Evolutionary conservation across 116 monocot species (phyloP).

Genomic region (Zostera marina): DNA sequence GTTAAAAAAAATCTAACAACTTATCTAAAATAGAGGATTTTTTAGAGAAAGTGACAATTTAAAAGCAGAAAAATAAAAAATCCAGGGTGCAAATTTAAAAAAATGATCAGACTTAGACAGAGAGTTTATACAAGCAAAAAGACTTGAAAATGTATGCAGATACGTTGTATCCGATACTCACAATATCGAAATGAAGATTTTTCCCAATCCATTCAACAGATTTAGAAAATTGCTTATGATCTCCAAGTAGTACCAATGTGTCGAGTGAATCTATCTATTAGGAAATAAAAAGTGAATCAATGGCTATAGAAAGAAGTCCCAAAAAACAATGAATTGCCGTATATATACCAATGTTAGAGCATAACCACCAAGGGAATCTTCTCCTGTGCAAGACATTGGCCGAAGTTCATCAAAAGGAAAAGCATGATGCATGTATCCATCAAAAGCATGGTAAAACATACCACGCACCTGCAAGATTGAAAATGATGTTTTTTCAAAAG

Average conservation of each 20-base stretch:
- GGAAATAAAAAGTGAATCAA: neutral
- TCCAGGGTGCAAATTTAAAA: too few relatives aligned
- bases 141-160: neutral
- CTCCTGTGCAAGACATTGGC: constrained; percentile 81
- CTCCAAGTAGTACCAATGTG: constrained; percentile 91
- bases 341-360: constrained; percentile 79
- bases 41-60: too few relatives aligned
- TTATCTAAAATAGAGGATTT: too few relatives aligned
- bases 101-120: too few relatives aligned
- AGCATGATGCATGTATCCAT: constrained; percentile 92
- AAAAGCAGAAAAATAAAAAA: too few relatives aligned
- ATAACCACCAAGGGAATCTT: constrained; percentile 95
- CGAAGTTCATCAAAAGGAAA: constrained; percentile 96
- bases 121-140: too few relatives aligned
- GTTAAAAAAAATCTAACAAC: too few relatives aligned
- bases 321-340: neutral
- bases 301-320: neutral
- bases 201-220: constrained; percentile 80
- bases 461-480: constrained; percentile 41
- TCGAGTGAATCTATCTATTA: constrained; percentile 93
- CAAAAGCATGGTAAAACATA: constrained; percentile 99
- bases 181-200: constrained; percentile 85
- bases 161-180: too few relatives aligned
- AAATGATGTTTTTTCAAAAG: too few relatives aligned
- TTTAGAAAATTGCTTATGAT: constrained; percentile 53